Evolutionary conservation across 2,329 filamentous ascomycete species (phyloP).

Genomic region (Colletotrichum ledebouriae): DNA sequence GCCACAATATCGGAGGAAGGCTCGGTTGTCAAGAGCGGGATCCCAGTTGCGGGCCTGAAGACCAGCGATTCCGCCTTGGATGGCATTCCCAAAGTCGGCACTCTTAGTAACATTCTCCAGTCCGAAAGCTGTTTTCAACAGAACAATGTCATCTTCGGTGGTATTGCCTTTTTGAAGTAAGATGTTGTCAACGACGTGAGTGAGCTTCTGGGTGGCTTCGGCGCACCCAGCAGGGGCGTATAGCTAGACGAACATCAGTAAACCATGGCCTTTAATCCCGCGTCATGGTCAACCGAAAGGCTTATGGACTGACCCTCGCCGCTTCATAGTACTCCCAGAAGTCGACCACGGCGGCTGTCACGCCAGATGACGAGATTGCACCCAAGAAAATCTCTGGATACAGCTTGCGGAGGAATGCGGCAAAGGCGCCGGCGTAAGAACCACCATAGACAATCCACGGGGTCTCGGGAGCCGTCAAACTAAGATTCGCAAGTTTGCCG

Average conservation of each 20-base stretch:
- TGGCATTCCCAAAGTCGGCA: conserved; percentile 63
- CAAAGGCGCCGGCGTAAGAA: conserved; percentile 85
- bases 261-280: too few species aligned
- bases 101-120: conserved; percentile 57
- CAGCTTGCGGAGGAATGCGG: conserved; percentile 79
- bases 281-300: too few species aligned
- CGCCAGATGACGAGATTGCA: conserved; percentile 84
- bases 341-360: conserved; percentile 82
- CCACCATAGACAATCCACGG: conserved; percentile 87
- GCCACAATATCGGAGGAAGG: conserved; percentile 63
- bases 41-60: conserved; percentile 69
- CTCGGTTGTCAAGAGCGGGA: conserved; percentile 56
- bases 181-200: conserved; percentile 65
- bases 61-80: conserved; percentile 57
- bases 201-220: conserved; percentile 70
- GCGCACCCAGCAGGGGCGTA: conserved; percentile 73
- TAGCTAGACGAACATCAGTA: conserved; percentile 46
- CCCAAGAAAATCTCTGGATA: conserved; percentile 86
- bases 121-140: conserved; percentile 62
- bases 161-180: conserved; percentile 53
- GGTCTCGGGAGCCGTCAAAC: conserved; percentile 74
- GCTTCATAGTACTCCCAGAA: conserved; percentile 76
- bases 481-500: conserved; percentile 71
- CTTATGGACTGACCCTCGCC: conserved; percentile 44
- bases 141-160: conserved; percentile 42